phyloP scores from a whole-genome alignment of 805 yeast genomes.

The Yamadazyma olivae region DNA sequence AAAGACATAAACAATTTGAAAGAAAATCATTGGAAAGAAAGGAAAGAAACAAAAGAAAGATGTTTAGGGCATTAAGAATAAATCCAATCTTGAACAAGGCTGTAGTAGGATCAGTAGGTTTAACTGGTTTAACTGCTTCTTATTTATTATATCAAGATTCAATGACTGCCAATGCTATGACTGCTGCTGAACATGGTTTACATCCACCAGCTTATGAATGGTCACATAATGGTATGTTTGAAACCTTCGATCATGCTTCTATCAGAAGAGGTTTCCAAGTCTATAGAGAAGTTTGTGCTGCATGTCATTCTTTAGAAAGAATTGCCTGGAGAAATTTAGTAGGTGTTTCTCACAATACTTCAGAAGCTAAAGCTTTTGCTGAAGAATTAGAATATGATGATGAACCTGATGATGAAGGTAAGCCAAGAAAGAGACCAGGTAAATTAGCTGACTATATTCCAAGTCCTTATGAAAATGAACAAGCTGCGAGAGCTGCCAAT shows the following conservation, averaged over 20 bases:
- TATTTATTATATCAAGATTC: constrained; percentile 80
- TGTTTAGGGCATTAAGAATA: constrained; percentile 17
- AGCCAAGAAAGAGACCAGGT: constrained; percentile 97
- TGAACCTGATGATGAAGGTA: constrained; percentile 94
- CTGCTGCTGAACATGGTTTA: constrained; percentile 98
- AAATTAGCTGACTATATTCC: constrained; percentile 94
- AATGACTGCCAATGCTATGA: constrained; percentile 90
- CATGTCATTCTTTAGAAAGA: constrained; percentile 96
- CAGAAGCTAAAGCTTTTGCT: constrained; percentile 89
- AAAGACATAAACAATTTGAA: too few relatives aligned
- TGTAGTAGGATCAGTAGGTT: constrained; percentile 63
- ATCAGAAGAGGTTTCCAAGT: constrained; percentile 99
- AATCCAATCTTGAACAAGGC: constrained; percentile 41
- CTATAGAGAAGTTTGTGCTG: constrained; percentile 98
- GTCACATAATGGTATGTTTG: constrained; percentile 92
- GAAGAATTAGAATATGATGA: constrained; percentile 98
- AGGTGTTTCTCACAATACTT: constrained; percentile 90
- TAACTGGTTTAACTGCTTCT: constrained; percentile 77
- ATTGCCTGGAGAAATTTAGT: constrained; percentile 98
- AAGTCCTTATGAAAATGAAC: constrained; percentile 95
- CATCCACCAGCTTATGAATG: constrained; percentile 92
- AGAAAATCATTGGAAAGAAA: too few relatives aligned
- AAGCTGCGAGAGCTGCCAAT: constrained; percentile 99
- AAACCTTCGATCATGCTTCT: constrained; percentile 89
- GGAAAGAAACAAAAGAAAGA: constrained; percentile 1